Evolutionary conservation across 2,329 filamentous ascomycete species (phyloP).

Genomic region (Lasiodiplodia gonubiensis): DNA sequence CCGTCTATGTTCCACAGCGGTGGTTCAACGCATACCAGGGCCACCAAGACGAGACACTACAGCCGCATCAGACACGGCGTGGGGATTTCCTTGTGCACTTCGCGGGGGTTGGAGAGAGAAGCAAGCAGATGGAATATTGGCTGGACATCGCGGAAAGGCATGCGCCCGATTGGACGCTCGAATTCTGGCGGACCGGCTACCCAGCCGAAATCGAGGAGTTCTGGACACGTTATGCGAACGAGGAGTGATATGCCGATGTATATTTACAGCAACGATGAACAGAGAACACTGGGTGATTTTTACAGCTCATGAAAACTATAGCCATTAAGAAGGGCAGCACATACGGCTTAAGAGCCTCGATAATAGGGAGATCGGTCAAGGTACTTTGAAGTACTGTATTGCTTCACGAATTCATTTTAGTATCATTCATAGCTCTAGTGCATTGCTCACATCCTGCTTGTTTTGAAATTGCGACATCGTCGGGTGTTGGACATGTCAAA

Average conservation of each 20-base stretch:
- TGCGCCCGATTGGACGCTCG: slow-evolving; percentile 48
- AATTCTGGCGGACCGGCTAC: slow-evolving; percentile 45
- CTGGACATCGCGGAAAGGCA: slow-evolving; percentile 45
- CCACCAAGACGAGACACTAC: slow-evolving; percentile 45
- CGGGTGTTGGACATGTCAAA: too few relatives aligned
- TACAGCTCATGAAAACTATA: background rate
- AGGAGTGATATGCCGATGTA: background rate
- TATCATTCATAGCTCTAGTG: too few relatives aligned
- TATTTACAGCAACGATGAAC: too few relatives aligned
- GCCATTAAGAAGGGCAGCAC: too few relatives aligned
- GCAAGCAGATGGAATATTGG: slow-evolving; percentile 47
- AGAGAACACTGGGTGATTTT: background rate
- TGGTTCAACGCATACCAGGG: slow-evolving; percentile 54
- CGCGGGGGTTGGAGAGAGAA: slow-evolving; percentile 44
- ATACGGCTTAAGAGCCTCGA: too few relatives aligned
- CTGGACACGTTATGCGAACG: background rate
- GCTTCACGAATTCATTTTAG: too few relatives aligned
- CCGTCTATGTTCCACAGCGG: slow-evolving; percentile 47
- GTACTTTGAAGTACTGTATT: too few relatives aligned
- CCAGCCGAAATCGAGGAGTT: slow-evolving; percentile 39
- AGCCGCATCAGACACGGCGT: slow-evolving; percentile 40
- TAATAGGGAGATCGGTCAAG: too few relatives aligned
- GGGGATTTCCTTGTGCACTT: slow-evolving; percentile 53
- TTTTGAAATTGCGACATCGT: too few relatives aligned
- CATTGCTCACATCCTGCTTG: too few relatives aligned